Evolutionary conservation across 179 eudicot genomes (phyloP).

Genomic region (Beta macrorhiza): DNA sequence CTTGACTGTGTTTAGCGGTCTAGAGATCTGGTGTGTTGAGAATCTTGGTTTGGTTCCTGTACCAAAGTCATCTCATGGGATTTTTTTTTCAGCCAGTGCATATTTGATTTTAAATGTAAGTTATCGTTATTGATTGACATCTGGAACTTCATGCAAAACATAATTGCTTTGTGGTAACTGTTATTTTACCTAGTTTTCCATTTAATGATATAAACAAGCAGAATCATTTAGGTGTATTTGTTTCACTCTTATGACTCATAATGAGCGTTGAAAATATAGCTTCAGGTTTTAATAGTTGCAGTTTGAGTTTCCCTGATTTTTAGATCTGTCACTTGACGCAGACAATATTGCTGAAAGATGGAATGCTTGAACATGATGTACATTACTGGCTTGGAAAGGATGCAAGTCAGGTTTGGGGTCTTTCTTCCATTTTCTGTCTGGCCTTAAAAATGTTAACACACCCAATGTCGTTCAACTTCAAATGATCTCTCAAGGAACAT

Average conservation of each 20-base stretch:
- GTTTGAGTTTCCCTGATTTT: neutral
- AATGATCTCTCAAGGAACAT: neutral
- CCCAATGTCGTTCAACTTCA: neutral
- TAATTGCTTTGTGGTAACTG: neutral
- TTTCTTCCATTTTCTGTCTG: slow-evolving; percentile 14
- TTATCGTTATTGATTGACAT: neutral
- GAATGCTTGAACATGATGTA: slow-evolving; percentile 51
- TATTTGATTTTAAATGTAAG: slow-evolving; percentile 59
- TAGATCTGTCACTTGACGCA: slow-evolving; percentile 29
- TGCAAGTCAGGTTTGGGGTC: slow-evolving; percentile 48
- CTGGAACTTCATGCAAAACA: neutral
- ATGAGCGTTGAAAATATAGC: neutral
- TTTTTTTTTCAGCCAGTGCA: slow-evolving; percentile 53
- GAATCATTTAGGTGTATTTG: neutral
- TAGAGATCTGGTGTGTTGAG: slow-evolving; percentile 61
- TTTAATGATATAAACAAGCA: neutral
- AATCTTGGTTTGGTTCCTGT: slow-evolving; percentile 50
- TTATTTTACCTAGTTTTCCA: neutral
- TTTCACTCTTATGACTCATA: neutral
- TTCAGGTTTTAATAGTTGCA: neutral
- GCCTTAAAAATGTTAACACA: neutral
- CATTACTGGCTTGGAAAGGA: slow-evolving; percentile 73
- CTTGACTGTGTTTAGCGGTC: slow-evolving; percentile 41
- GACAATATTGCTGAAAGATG: slow-evolving; percentile 54
- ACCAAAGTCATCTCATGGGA: slow-evolving; percentile 57